phyloP scores from a whole-genome alignment of 2,329 filamentous ascomycete species.

The Fusarium sp. region DNA sequence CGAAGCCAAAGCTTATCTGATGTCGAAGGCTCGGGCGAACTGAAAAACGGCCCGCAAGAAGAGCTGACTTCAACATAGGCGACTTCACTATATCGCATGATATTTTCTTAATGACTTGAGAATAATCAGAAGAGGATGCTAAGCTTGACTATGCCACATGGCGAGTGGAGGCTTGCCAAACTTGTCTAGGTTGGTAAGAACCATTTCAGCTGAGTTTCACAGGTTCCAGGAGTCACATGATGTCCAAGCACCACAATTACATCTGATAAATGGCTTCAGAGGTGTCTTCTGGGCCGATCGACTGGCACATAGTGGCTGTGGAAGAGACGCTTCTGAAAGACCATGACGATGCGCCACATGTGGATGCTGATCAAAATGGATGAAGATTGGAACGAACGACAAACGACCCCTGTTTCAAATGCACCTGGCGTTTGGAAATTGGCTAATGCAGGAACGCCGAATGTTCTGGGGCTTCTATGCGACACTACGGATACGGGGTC shows the following conservation, averaged over 20 bases:
- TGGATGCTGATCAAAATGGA: slow-evolving; percentile 27
- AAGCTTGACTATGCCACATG: slow-evolving; percentile 26
- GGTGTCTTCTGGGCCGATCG: slow-evolving; percentile 3
- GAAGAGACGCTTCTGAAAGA: slow-evolving; percentile 4
- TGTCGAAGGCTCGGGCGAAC: slow-evolving; percentile 7
- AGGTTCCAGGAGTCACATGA: slow-evolving; percentile 36
- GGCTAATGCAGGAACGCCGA: slow-evolving; percentile 48
- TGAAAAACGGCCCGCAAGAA: slow-evolving; percentile 17
- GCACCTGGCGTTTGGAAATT: slow-evolving; percentile 38
- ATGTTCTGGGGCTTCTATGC: slow-evolving; percentile 40
- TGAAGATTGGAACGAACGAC: slow-evolving; percentile 32
- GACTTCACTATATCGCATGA: slow-evolving; percentile 10
- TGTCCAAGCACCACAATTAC: background rate
- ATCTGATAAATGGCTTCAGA: slow-evolving; percentile 21
- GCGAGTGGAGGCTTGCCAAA: slow-evolving; percentile 23
- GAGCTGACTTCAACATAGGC: slow-evolving; percentile 4
- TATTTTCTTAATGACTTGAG: slow-evolving; percentile 9
- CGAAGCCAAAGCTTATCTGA: slow-evolving; percentile 16
- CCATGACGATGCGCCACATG: slow-evolving; percentile 14
- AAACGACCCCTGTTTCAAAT: slow-evolving; percentile 45
- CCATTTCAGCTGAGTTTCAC: slow-evolving; percentile 2
- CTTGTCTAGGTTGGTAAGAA: slow-evolving; percentile 10
- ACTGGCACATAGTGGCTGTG: slow-evolving; percentile 6
- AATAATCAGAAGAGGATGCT: slow-evolving; percentile 12
- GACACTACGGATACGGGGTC: slow-evolving; percentile 26